A percentile compares a stretch with the other conserved stretches of the same genome.
These are phyloP conservation scores for Ziziphus jujuba DNA, from an alignment of 306 rosid genomes.

Conservation along the genomic window DNA sequence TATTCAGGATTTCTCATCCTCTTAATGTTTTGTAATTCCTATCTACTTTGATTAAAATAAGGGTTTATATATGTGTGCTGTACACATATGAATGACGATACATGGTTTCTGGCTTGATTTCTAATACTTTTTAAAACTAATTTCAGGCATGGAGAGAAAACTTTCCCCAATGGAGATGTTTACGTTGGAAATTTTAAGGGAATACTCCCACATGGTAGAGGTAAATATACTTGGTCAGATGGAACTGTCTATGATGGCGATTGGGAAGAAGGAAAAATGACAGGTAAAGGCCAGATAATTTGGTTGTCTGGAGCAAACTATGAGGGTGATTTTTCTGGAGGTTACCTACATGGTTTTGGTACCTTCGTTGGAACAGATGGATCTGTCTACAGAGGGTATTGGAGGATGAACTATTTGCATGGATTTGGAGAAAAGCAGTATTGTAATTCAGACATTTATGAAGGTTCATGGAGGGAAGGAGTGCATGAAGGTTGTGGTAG, in stretches of 20 bases:
- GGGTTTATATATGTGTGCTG: too few species aligned
- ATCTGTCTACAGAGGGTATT: constrained; percentile 61
- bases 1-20: too few species aligned
- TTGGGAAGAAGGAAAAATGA: constrained; percentile 83
- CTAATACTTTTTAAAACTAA: constrained; percentile 6
- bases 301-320: constrained; percentile 79
- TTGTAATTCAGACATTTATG: constrained; percentile 65
- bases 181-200: constrained; percentile 59
- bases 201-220: constrained; percentile 71
- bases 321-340: constrained; percentile 89
- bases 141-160: constrained; percentile 53
- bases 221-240: constrained; percentile 79
- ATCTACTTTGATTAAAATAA: too few species aligned
- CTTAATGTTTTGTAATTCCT: too few species aligned
- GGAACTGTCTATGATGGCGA: constrained; percentile 83
- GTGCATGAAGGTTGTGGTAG: constrained; percentile 75
- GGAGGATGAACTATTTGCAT: constrained; percentile 87
- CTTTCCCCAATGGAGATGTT: constrained; percentile 66
- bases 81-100: too few species aligned
- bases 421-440: constrained; percentile 75
- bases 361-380: constrained; percentile 46
- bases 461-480: constrained; percentile 97
- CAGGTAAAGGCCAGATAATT: constrained; percentile 64
- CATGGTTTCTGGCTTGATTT: neutral
- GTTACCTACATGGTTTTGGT: constrained; percentile 82